Evolutionary conservation across 2,329 filamentous ascomycete genomes (phyloP), one percentile per base, ranked within the genome.

Genomic region (Cladosporium sp.): DNA sequence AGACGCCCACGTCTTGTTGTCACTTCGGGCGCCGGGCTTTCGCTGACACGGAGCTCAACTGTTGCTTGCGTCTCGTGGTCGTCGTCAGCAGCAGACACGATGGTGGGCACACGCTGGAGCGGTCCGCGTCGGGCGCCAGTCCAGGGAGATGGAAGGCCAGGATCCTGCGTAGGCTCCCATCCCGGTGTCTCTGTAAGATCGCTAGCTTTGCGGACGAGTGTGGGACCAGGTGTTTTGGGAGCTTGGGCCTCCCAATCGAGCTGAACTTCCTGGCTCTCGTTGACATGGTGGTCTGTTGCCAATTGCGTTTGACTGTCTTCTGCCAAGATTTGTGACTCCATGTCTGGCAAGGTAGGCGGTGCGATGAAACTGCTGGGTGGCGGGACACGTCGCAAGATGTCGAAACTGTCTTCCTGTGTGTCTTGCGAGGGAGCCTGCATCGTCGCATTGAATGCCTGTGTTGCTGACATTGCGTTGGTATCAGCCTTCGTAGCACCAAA

Each of bases 1-100:
- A 87, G 82, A 67, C 82, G 85, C 41, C 88, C 87, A 67, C 86
- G 87, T 70, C 85, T 84, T 67, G 85, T 66, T 28, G 64, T 38
- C 4, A 67, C 64, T 10, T 67, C 58, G 28, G 63, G 62, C 8
- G 64, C 66, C 12, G 75, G 75, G 11, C 74, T 75, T 65, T 76
- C 74, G 59, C 73, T 75, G 49, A 77, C 66, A 6, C 74, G 73
- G 28, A 76, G 64, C 21, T 52, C 72, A 24, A 76, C 71, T 21
- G 75, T 77, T 3, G 72, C 72, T 57, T 77, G 75, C 2, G 75
- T 76, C 11, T 74, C 73, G 26, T 73, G 68, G 7, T 74, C 71
- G 8, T 52, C 47, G 7, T 63, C 52, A 4, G 67, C 44, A 5
- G 68, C 58, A 2, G 68, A 67, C 8, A 69, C 65, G 11, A 69